Evolutionary conservation across 768 basidiomycete genomes (phyloP).

Genomic region (Favolaschia claudopus): DNA sequence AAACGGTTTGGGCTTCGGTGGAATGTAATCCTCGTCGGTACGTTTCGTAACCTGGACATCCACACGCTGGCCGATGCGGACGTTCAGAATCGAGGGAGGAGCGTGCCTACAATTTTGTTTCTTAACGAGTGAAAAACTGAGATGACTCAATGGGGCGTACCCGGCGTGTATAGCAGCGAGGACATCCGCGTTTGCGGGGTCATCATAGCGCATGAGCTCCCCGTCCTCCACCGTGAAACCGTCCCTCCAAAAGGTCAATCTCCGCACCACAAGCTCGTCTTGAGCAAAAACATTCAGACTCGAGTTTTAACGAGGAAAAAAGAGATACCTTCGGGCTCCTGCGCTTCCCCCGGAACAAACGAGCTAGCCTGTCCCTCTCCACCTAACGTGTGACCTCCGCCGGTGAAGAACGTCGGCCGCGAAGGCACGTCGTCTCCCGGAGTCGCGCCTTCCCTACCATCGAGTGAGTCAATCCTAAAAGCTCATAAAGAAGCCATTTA

Average conservation of each 20-base stretch:
- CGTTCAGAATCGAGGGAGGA: constrained; percentile 66
- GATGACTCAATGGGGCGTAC: not conserved
- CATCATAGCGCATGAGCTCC: not conserved
- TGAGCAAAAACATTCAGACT: constrained; percentile 48
- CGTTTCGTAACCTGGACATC: constrained; percentile 68
- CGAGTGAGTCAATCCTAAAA: constrained; percentile 2
- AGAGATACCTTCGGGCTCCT: constrained; percentile 13
- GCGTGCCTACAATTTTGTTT: constrained; percentile 44
- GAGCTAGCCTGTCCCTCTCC: constrained; percentile 67
- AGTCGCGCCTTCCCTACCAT: constrained; percentile 15
- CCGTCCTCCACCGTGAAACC: constrained; percentile 71
- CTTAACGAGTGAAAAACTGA: not conserved
- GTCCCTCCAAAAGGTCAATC: constrained; percentile 77
- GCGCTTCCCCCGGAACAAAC: constrained; percentile 60
- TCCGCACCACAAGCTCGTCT: constrained; percentile 46
- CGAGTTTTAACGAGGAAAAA: constrained; percentile 32
- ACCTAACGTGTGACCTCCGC: constrained; percentile 69
- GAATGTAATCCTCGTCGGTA: constrained; percentile 60
- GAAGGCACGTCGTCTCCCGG: constrained; percentile 11
- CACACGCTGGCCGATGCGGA: constrained; percentile 66
- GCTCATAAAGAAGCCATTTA: constrained; percentile 4
- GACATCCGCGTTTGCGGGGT: constrained; percentile 25
- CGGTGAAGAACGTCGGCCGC: constrained; percentile 46
- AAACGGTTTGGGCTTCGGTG: constrained; percentile 57
- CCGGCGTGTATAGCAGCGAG: constrained; percentile 72